Evolutionary conservation across 2,329 filamentous ascomycete species (phyloP).

Genomic region (Camptophora hylomeconis): DNA sequence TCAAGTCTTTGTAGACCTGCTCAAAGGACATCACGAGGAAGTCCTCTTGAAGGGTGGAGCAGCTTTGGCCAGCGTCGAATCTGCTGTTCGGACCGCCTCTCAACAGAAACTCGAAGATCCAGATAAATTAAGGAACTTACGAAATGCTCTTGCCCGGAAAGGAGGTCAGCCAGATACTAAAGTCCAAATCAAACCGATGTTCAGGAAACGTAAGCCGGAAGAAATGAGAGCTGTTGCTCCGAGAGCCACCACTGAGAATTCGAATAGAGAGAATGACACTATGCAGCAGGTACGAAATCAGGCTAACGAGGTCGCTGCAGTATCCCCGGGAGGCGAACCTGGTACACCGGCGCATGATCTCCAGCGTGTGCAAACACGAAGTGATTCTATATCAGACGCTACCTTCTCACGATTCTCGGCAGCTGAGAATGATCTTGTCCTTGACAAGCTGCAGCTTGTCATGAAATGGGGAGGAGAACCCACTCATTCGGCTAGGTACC

Average conservation of each 20-base stretch:
- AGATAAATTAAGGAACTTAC: conserved; percentile 71
- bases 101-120: conserved; percentile 69
- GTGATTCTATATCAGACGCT: conserved; percentile 76
- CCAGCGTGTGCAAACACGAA: conserved; percentile 45
- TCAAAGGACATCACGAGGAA: conserved; percentile 93
- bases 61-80: conserved; percentile 74
- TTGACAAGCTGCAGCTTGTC: conserved; percentile 93
- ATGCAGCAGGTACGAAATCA: background rate
- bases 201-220: conserved; percentile 70
- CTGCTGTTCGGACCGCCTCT: conserved; percentile 73
- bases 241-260: no score
- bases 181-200: conserved; percentile 99
- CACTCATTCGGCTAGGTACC: conserved; percentile 91
- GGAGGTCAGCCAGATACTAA: conserved; percentile 91
- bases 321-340: background rate
- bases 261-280: conserved; percentile 8
- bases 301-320: conserved; percentile 1
- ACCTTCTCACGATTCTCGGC: conserved; percentile 91
- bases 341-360: conserved; percentile 15
- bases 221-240: no score
- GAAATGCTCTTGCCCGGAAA: conserved; percentile 82
- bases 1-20: conserved; percentile 83
- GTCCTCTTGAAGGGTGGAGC: conserved; percentile 87
- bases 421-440: conserved; percentile 77
- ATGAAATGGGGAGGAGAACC: conserved; percentile 99